These are phyloP conservation scores for Exserohilum turcica DNA, from an alignment of 2,329 filamentous ascomycete species.

Conservation along the genomic window DNA sequence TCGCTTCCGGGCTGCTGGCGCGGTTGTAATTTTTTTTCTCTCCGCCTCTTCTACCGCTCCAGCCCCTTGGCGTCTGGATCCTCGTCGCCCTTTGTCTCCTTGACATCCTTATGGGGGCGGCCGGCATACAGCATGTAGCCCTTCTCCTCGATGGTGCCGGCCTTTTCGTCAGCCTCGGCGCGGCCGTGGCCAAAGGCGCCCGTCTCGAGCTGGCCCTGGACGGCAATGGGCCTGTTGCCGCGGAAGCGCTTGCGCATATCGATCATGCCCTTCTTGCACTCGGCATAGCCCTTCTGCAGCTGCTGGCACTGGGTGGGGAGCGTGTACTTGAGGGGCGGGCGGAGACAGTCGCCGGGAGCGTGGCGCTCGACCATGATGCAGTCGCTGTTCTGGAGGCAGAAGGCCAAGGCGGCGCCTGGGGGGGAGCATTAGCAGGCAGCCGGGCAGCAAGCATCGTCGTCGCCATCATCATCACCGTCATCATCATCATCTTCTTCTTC, in stretches of 20 bases:
- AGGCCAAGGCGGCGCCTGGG: conserved; percentile 84
- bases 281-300: conserved; percentile 84
- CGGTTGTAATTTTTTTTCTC: background rate
- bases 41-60: conserved; percentile 16
- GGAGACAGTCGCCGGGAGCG: conserved; percentile 84
- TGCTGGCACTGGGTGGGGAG: conserved; percentile 90
- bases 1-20: background rate
- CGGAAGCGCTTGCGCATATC: conserved; percentile 99
- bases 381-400: conserved; percentile 94
- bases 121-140: conserved; percentile 48
- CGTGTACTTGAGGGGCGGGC: conserved; percentile 76
- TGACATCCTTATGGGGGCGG: conserved; percentile 36
- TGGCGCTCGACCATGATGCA: conserved; percentile 94
- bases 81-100: conserved; percentile 38
- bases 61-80: conserved; percentile 29
- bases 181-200: conserved; percentile 40
- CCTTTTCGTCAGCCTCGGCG: conserved; percentile 38
- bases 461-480: too few species aligned
- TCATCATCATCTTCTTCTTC: too few species aligned
- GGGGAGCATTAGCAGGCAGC: conserved; percentile 1
- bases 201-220: conserved; percentile 41
- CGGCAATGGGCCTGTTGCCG: conserved; percentile 81
- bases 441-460: too few species aligned
- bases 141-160: conserved; percentile 46
- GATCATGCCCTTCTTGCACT: conserved; percentile 94